phyloP scores from a whole-genome alignment of 139 green algal species.

The Pycnococcus provasolii region DNA sequence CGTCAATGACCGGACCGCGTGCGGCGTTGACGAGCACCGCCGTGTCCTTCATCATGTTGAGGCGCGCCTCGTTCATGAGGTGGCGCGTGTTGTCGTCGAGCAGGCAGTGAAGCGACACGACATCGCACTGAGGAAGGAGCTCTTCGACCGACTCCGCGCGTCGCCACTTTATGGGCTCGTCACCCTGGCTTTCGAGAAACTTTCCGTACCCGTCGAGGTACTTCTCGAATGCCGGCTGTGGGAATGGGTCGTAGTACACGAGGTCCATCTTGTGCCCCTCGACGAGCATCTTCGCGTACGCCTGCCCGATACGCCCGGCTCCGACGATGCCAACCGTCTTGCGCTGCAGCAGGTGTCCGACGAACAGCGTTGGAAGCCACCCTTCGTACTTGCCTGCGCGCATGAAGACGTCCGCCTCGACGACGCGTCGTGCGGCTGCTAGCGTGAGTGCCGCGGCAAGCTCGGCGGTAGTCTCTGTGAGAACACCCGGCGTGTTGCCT shows the following conservation, averaged over 20 bases:
- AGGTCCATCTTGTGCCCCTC: slow-evolving; percentile 99
- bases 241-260: slow-evolving; percentile 93
- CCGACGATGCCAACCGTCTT: slow-evolving; percentile 94
- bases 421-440: slow-evolving; percentile 74
- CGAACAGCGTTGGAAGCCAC: slow-evolving; percentile 92
- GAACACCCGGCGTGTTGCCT: slow-evolving; percentile 82
- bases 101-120: slow-evolving; percentile 77
- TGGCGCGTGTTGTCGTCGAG: slow-evolving; percentile 80
- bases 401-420: slow-evolving; percentile 96
- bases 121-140: slow-evolving; percentile 71
- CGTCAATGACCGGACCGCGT: slow-evolving; percentile 79
- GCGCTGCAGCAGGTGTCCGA: slow-evolving; percentile 71
- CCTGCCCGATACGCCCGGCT: slow-evolving; percentile 79
- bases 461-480: slow-evolving; percentile 84
- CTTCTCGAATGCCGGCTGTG: slow-evolving; percentile 44
- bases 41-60: slow-evolving; percentile 87
- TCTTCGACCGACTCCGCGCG: slow-evolving; percentile 79
- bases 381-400: slow-evolving; percentile 81
- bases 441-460: slow-evolving; percentile 85
- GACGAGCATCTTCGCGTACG: slow-evolving; percentile 95
- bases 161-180: slow-evolving; percentile 48
- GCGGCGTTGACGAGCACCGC: slow-evolving; percentile 89
- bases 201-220: slow-evolving; percentile 64
- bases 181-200: slow-evolving; percentile 54
- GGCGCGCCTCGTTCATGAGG: slow-evolving; percentile 81